Evolutionary conservation across 768 basidiomycete species (phyloP).

Genomic region (Nidula microcarpa): DNA sequence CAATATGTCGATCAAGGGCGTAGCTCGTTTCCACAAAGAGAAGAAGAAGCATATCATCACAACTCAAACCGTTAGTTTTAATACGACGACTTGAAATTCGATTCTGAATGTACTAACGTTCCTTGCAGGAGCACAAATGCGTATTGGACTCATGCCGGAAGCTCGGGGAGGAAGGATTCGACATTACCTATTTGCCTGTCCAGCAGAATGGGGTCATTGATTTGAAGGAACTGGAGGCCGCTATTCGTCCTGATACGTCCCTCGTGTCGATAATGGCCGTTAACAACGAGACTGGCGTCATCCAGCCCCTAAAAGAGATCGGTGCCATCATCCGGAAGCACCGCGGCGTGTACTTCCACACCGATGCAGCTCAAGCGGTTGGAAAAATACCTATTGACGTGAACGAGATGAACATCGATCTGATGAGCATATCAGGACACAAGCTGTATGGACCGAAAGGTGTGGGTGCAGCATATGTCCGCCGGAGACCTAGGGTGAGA

Average conservation of each 20-base stretch:
- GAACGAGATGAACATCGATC: conserved; percentile 91
- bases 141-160: conserved; percentile 97
- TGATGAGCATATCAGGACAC: conserved; percentile 95
- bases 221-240: conserved; percentile 74
- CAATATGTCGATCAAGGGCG: conserved; percentile 96
- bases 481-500: conserved; percentile 87
- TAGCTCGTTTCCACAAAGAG: conserved; percentile 92
- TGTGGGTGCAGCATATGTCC: conserved; percentile 90
- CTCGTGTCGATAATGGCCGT: conserved; percentile 98
- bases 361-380: conserved; percentile 94
- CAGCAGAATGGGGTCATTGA: conserved; percentile 79
- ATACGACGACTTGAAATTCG: neutral
- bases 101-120: neutral
- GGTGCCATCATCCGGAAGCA: conserved; percentile 83
- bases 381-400: conserved; percentile 93
- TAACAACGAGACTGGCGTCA: conserved; percentile 99
- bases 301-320: conserved; percentile 95
- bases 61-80: conserved; percentile 75
- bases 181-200: conserved; percentile 97
- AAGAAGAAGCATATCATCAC: conserved; percentile 94
- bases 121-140: conserved; percentile 92
- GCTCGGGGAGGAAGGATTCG: conserved; percentile 94
- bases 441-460: conserved; percentile 99
- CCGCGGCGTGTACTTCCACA: conserved; percentile 91
- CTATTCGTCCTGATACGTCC: conserved; percentile 90